These are phyloP conservation scores for Selaginella tamariscina DNA, from an alignment of 75 land plant genomes.

Conservation along the genomic window DNA sequence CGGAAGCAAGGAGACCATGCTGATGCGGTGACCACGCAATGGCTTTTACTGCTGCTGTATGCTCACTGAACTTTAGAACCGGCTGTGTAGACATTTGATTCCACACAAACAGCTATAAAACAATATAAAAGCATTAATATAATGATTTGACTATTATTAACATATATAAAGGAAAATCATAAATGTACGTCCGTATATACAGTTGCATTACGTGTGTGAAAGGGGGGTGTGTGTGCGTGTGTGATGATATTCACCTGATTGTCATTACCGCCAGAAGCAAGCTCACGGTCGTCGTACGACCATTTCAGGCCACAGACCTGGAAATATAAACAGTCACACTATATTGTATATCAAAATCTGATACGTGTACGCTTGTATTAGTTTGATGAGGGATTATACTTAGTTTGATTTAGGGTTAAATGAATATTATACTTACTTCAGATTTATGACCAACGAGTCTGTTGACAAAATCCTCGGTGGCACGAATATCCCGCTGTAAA, in stretches of 20 bases:
- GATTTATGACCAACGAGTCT: slow-evolving; percentile 73
- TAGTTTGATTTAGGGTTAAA: neutral
- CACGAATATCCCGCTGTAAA: slow-evolving; percentile 68
- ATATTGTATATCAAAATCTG: too few relatives aligned
- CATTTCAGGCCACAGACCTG: slow-evolving; percentile 91
- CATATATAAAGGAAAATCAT: too few relatives aligned
- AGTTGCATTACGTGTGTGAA: too few relatives aligned
- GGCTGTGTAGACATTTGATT: slow-evolving; percentile 68
- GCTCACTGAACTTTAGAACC: slow-evolving; percentile 58
- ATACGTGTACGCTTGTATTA: too few relatives aligned
- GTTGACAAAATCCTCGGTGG: slow-evolving; percentile 57
- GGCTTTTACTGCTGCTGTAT: slow-evolving; percentile 88
- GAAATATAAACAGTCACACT: neutral
- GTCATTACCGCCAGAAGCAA: slow-evolving; percentile 83
- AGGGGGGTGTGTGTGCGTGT: too few relatives aligned
- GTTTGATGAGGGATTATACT: neutral
- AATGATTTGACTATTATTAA: neutral
- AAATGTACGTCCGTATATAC: too few relatives aligned
- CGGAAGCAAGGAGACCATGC: slow-evolving; percentile 82
- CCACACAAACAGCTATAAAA: slow-evolving; percentile 62
- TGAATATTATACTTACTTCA: slow-evolving; percentile 31
- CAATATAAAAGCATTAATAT: neutral
- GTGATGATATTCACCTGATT: slow-evolving; percentile 36
- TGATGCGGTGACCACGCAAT: slow-evolving; percentile 90
- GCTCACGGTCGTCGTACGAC: slow-evolving; percentile 71